Conservation (phyloP, 2,329 filamentous ascomycete genomes). For the Epichloe scottii region DNA sequence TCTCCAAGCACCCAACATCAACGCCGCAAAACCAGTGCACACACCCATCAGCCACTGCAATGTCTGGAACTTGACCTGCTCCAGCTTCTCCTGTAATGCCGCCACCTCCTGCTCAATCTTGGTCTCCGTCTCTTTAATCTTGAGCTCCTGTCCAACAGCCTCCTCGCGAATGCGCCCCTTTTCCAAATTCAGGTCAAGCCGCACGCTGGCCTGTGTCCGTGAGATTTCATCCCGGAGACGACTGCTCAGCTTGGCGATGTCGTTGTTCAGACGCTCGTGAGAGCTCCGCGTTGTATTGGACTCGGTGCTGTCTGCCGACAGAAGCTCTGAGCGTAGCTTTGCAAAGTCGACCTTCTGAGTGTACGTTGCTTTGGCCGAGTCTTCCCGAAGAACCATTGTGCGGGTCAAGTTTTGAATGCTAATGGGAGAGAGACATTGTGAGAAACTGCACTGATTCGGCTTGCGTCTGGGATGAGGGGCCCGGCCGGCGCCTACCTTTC, state of each 20-base stretch:
- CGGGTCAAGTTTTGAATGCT: constrained; percentile 94
- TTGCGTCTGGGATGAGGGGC: neutral
- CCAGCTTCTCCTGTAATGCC: constrained; percentile 76
- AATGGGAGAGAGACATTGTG: neutral
- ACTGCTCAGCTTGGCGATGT: constrained; percentile 85
- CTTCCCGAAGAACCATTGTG: constrained; percentile 95
- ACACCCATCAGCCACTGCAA: constrained; percentile 96
- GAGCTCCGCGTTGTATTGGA: constrained; percentile 75
- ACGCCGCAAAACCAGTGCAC: constrained; percentile 52
- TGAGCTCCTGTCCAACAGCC: constrained; percentile 89
- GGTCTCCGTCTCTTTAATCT: constrained; percentile 97
- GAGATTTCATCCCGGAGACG: constrained; percentile 87
- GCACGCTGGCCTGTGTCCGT: constrained; percentile 82
- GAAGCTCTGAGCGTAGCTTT: constrained; percentile 86
- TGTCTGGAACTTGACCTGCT: constrained; percentile 96
- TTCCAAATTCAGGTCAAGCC: constrained; percentile 87
- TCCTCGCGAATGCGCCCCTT: constrained; percentile 95
- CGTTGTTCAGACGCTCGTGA: constrained; percentile 86
- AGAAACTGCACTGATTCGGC: no score
- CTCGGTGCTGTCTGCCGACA: constrained; percentile 86
- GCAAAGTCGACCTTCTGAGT: constrained; percentile 95
- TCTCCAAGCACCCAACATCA: constrained; percentile 58
- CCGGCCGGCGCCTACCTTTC: constrained; percentile 50
- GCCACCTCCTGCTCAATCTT: constrained; percentile 97
- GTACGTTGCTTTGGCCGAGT: constrained; percentile 69